phyloP scores from a whole-genome alignment of 208 protist genomes.

The Acanthamoeba lenticulata region DNA sequence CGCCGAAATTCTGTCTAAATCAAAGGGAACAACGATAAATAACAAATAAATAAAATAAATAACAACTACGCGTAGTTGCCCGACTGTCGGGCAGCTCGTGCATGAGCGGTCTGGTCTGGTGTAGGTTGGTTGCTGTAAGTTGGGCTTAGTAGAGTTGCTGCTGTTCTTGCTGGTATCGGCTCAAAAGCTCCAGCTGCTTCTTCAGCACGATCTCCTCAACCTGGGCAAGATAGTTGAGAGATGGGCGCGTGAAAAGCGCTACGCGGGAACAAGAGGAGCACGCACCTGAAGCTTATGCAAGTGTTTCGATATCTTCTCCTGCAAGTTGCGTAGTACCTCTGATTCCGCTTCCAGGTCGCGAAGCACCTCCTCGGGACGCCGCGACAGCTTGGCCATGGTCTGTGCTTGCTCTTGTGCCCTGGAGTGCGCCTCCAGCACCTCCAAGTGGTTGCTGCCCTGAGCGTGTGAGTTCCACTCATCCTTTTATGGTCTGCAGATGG shows the following conservation, averaged over 20 bases:
- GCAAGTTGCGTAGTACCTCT: not conserved
- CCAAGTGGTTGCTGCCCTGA: no score
- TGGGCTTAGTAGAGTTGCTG: no score
- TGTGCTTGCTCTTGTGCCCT: not conserved
- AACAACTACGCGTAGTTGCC: no score
- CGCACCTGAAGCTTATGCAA: not conserved
- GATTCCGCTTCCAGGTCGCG: not conserved
- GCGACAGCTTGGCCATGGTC: not conserved
- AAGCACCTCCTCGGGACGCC: not conserved
- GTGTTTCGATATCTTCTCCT: not conserved
- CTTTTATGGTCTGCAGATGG: not conserved
- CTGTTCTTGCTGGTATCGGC: no score
- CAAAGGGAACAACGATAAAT: no score
- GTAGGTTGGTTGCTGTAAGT: not conserved
- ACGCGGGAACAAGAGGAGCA: no score
- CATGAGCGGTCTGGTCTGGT: no score
- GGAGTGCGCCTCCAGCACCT: not conserved
- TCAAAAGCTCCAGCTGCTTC: not conserved
- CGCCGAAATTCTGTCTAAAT: no score
- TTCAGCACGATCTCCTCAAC: slow-evolving; percentile 12
- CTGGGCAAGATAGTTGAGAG: not conserved
- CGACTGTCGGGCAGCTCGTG: no score
- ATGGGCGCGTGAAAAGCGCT: no score
- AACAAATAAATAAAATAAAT: no score
- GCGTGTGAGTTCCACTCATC: no score